phyloP scores from a whole-genome alignment of 768 basidiomycete species.

The Leucocoprinus sp. region DNA sequence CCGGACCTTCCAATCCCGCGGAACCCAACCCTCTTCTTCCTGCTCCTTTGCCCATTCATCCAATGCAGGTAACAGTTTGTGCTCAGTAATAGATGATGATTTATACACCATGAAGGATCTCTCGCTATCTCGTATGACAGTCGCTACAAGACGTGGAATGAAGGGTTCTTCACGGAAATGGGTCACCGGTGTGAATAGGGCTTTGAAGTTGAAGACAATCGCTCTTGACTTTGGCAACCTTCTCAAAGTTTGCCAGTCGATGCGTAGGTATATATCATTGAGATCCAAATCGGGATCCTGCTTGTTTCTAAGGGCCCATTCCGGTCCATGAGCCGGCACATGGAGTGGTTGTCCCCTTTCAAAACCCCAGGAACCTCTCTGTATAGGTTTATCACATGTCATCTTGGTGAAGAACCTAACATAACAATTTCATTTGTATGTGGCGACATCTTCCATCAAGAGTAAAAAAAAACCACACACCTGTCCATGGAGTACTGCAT shows the following conservation, averaged over 20 bases:
- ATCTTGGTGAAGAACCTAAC: conserved; percentile 41
- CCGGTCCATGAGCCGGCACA: conserved; percentile 30
- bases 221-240: conserved; percentile 38
- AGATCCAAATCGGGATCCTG: conserved; percentile 28
- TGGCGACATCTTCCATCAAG: neutral
- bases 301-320: conserved; percentile 24
- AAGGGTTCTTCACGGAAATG: conserved; percentile 37
- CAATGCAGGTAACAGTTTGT: conserved; percentile 37
- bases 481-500: conserved; percentile 42
- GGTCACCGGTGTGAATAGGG: conserved; percentile 41
- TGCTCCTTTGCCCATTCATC: conserved; percentile 40
- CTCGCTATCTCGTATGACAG: conserved; percentile 33
- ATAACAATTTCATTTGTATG: neutral
- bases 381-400: conserved; percentile 39
- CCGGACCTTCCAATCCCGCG: conserved; percentile 38
- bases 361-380: conserved; percentile 43
- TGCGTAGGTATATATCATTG: conserved; percentile 36
- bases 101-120: conserved; percentile 36
- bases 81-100: conserved; percentile 30
- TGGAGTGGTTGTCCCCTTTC: conserved; percentile 44
- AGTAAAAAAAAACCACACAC: conserved; percentile 18
- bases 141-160: conserved; percentile 38
- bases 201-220: conserved; percentile 47
- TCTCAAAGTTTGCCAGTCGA: conserved; percentile 50
- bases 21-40: conserved; percentile 37